phyloP scores from a whole-genome alignment of 805 yeast genomes.

The Kluyveromyces siamensis region DNA sequence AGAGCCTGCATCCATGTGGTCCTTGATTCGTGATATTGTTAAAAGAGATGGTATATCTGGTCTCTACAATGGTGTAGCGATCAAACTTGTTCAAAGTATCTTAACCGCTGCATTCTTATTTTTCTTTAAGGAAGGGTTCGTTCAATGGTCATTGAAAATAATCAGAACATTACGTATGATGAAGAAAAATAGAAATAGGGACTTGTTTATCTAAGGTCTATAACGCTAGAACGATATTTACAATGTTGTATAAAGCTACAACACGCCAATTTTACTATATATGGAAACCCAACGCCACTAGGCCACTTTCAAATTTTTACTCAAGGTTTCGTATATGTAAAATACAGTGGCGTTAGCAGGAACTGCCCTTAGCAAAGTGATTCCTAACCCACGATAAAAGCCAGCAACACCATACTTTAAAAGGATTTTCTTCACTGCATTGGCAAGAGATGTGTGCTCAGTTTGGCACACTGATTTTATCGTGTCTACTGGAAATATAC shows the following conservation, averaged over 20 bases:
- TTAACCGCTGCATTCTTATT: constrained; percentile 84
- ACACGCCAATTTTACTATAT: not conserved
- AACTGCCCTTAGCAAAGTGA: constrained; percentile 70
- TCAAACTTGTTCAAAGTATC: constrained; percentile 77
- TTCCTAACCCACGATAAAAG: constrained; percentile 77
- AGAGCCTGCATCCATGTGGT: constrained; percentile 28
- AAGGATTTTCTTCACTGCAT: constrained; percentile 33
- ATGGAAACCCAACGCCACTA: too few relatives aligned
- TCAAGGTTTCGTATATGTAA: constrained; percentile 56
- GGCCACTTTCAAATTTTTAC: constrained; percentile 8
- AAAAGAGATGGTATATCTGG: constrained; percentile 65
- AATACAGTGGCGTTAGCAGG: constrained; percentile 90
- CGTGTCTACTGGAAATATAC: constrained; percentile 85
- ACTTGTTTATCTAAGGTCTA: not conserved
- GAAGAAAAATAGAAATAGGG: constrained; percentile 1
- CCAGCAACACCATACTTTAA: constrained; percentile 56
- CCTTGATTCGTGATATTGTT: constrained; percentile 49
- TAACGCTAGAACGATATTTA: not conserved
- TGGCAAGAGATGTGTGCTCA: constrained; percentile 32
- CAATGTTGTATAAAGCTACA: not conserved
- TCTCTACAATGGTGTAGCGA: constrained; percentile 71
- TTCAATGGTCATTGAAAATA: constrained; percentile 45
- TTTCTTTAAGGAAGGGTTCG: constrained; percentile 81
- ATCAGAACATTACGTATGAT: constrained; percentile 32
- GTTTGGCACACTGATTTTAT: constrained; percentile 76